Base-by-base conservation (phyloP, 768 basidiomycete genomes). In the Rhizopogon vulgaris region DNA sequence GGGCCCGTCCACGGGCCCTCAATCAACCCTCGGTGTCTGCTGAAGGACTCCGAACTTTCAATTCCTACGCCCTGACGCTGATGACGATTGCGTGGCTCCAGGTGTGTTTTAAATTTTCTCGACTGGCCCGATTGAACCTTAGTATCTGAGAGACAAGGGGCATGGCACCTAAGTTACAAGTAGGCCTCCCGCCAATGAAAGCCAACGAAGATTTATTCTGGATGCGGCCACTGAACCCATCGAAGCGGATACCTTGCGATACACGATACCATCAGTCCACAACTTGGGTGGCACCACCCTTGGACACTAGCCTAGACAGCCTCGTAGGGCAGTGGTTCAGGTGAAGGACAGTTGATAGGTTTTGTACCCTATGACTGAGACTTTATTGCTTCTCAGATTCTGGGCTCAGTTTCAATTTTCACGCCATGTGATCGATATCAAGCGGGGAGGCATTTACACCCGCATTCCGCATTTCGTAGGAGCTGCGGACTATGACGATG, bases 11-110 rank as follows among this genome's bases (percentile, higher is more conserved):
- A 24, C 68, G 75, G 4, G 76, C 70, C 0, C 63, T 84, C 40
- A 85, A 85, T 59, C 61, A 63, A 15, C 76, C 83, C 0, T 61
- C 69, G 15, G 58, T 60, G 0, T 30, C 28, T 22, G 28, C 24
- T 10, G 51, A 40, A 0, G 56, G 56, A 2, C 56, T 66, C 1
- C 47, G 57, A 3, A 76, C 76, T 2, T 83, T 85, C 59, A 84
- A 78, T 54, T 85, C 82, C 55, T 86, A 85, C 63, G 72, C 82
- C 1, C 61, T 83, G 22, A 69, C 75, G 9, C 60, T 86, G 57
- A 84, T 87, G 83, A 77, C 77, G 0, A 73, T 87, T 37, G 77
- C 69, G 0, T 78, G 77, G 53, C 62, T 84, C 3, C 85, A 86
- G 69, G 83, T 81, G 41, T 42, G 65, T 62, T 34, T 5, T 34